A percentile compares a stretch with the other conserved stretches of the same genome.
phyloP scores from a whole-genome alignment of 257 asterid genomes.

The Petunia secreta region DNA sequence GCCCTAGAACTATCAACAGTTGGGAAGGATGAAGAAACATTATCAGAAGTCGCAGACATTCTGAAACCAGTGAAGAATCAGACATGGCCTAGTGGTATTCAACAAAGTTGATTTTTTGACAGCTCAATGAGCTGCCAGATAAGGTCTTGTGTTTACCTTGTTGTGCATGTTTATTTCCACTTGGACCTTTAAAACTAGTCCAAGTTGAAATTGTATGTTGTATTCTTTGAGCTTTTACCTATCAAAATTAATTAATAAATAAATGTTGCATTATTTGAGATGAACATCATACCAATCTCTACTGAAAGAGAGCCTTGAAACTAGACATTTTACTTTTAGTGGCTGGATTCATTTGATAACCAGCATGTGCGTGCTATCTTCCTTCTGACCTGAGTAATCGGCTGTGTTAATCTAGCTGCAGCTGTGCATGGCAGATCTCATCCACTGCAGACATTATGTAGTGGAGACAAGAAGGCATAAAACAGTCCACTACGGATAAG shows the following conservation, averaged over 20 bases:
- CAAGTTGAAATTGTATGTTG: slow-evolving; percentile 14
- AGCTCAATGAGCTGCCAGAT: background rate
- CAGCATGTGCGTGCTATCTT: no score
- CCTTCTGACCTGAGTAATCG: background rate
- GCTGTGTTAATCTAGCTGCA: background rate
- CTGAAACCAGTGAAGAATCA: slow-evolving; percentile 85
- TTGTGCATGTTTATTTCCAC: slow-evolving; percentile 21
- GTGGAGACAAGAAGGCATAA: background rate
- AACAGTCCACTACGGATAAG: background rate
- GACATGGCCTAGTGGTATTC: slow-evolving; percentile 95
- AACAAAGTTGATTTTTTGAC: slow-evolving; percentile 43
- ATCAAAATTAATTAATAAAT: background rate
- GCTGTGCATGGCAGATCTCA: background rate
- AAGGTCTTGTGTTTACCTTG: slow-evolving; percentile 6
- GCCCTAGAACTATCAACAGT: slow-evolving; percentile 58
- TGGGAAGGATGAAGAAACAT: slow-evolving; percentile 61
- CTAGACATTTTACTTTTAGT: no score
- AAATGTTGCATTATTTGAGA: slow-evolving; percentile 1
- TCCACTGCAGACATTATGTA: no score
- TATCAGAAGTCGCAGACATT: slow-evolving; percentile 63
- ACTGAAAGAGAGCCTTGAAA: background rate
- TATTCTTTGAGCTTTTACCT: slow-evolving; percentile 3
- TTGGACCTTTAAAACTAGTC: slow-evolving; percentile 5
- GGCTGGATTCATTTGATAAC: no score
- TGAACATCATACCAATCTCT: background rate